Evolutionary conservation across 176 grass and related monocot species (phyloP).

Genomic region (Aegilops bicornis): DNA sequence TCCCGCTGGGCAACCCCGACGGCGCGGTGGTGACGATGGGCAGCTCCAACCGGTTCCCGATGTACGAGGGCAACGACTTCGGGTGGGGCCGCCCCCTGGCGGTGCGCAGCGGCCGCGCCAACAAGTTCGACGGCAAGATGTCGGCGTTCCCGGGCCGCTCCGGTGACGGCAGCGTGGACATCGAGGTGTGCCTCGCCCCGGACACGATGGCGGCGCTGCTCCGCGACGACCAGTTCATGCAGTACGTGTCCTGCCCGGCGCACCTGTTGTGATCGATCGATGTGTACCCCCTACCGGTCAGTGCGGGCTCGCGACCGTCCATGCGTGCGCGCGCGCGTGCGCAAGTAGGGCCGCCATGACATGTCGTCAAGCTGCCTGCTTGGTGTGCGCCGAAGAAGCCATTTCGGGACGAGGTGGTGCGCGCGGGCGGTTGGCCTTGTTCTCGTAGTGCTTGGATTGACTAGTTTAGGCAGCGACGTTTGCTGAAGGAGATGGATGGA

Average conservation of each 20-base stretch:
- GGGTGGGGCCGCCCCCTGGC: slow-evolving; percentile 81
- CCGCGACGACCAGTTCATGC: slow-evolving; percentile 88
- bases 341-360: slow-evolving; percentile 9
- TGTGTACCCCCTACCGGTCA: no score
- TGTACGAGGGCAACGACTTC: slow-evolving; percentile 94
- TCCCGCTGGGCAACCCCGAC: slow-evolving; percentile 94
- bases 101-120: slow-evolving; percentile 81
- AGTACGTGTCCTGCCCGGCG: slow-evolving; percentile 63
- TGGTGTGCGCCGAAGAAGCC: not conserved
- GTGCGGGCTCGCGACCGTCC: not conserved
- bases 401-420: not conserved
- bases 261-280: slow-evolving; percentile 35
- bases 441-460: not conserved
- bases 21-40: slow-evolving; percentile 93
- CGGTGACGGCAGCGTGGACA: slow-evolving; percentile 75
- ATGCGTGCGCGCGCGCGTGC: not conserved
- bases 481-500: not conserved
- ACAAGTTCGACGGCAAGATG: slow-evolving; percentile 99
- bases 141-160: slow-evolving; percentile 73
- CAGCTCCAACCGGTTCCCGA: slow-evolving; percentile 92
- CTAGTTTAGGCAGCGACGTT: not conserved
- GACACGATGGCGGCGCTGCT: slow-evolving; percentile 91
- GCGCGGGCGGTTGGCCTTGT: not conserved
- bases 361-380: not conserved
- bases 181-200: slow-evolving; percentile 91